Conservation (phyloP, 176 grass and related monocot species). For the Chloris gayana region DNA sequence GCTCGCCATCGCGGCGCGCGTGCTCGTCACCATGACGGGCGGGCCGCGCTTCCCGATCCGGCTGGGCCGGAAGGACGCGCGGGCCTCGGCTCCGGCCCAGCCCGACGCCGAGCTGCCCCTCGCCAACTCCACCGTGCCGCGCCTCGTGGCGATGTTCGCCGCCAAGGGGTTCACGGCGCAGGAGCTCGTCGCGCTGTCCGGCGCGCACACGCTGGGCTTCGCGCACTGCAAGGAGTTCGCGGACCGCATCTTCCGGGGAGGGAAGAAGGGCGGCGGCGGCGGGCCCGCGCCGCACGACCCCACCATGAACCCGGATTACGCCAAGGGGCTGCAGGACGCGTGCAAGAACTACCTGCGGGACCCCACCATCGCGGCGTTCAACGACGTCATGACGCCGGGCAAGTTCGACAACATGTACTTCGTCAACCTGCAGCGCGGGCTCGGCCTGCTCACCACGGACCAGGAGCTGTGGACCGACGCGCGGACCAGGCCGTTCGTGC, state of each 20-base stretch:
- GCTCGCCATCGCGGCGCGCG: conserved; percentile 59
- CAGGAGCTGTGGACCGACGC: conserved; percentile 38
- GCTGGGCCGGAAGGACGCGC: conserved; percentile 71
- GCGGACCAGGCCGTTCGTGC: conserved; percentile 34
- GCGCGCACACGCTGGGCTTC: conserved; percentile 56
- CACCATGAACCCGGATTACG: conserved; percentile 39
- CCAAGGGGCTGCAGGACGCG: conserved; percentile 29
- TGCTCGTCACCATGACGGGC: conserved; percentile 65
- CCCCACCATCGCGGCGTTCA: conserved; percentile 55
- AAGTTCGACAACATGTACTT: conserved; percentile 71
- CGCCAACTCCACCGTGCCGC: conserved; percentile 41
- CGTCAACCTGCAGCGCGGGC: conserved; percentile 45
- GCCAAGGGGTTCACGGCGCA: conserved; percentile 47
- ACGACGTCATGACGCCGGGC: conserved; percentile 75
- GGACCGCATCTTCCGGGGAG: conserved; percentile 29
- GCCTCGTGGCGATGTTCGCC: conserved; percentile 42
- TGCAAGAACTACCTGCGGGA: conserved; percentile 42
- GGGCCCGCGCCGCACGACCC: conserved; percentile 28
- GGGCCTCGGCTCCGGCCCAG: conserved; percentile 41
- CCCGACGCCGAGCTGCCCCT: conserved; percentile 48
- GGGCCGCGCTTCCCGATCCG: conserved; percentile 53
- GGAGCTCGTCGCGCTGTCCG: conserved; percentile 71
- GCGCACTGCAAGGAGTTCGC: conserved; percentile 71
- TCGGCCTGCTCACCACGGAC: conserved; percentile 48
- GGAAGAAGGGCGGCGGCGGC: conserved; percentile 27